A percentile compares a stretch with the other conserved stretches of the same genome.
phyloP scores from a whole-genome alignment of 2,329 filamentous ascomycete genomes.

The Xenoacremonium recifei region DNA sequence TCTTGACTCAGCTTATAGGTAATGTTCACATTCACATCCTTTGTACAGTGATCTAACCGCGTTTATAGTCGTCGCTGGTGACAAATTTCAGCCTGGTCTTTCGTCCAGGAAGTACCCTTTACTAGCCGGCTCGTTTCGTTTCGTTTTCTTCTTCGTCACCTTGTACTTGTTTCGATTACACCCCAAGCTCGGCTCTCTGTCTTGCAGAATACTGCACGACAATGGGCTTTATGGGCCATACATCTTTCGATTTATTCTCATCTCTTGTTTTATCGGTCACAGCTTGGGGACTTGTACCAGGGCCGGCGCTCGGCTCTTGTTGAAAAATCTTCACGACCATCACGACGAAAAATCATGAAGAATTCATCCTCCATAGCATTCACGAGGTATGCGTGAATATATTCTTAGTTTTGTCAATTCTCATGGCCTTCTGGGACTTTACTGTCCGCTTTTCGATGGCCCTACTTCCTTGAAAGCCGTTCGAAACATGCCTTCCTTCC shows the following conservation, averaged over 20 bases:
- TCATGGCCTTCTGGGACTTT: constrained; percentile 7
- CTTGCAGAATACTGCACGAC: no score
- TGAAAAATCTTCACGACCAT: constrained; percentile 20
- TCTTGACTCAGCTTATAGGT: constrained; percentile 40
- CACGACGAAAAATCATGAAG: constrained; percentile 26
- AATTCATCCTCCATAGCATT: constrained; percentile 28
- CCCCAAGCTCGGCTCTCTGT: no score
- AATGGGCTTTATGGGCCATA: no score
- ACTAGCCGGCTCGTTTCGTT: constrained; percentile 10
- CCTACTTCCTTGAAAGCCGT: no score
- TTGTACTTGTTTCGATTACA: no score
- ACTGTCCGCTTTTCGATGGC: no score
- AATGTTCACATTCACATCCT: constrained; percentile 7
- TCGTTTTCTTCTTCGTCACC: constrained; percentile 7
- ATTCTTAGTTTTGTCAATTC: constrained; percentile 22
- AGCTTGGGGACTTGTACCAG: constrained; percentile 3
- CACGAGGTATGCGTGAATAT: constrained; percentile 33
- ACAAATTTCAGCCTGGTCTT: no score
- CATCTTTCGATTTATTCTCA: background rate
- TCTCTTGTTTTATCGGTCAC: background rate
- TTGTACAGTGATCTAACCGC: no score
- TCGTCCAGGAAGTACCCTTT: no score
- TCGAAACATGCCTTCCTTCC: no score
- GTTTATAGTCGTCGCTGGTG: constrained; percentile 36
- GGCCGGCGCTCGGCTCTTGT: constrained; percentile 22